Percentiles rank a stretch among this genome's conserved stretches.
Evolutionary conservation across 163 green algal genomes (phyloP).

Genomic region (Chloromonas sp.): DNA sequence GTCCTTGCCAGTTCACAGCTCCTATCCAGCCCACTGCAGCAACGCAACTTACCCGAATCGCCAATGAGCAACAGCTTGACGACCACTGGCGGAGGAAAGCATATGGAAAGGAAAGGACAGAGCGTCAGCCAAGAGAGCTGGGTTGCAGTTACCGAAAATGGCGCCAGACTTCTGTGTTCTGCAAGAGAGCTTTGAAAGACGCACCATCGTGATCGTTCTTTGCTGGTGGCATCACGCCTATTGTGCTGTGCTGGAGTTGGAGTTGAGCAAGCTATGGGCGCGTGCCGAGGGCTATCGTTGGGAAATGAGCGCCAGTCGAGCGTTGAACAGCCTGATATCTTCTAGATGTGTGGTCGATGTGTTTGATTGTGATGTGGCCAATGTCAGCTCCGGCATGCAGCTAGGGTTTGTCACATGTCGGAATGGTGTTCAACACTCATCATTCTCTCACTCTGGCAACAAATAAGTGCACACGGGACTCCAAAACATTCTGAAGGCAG

Average conservation of each 20-base stretch:
- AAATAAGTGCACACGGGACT: too few species aligned
- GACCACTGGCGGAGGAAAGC: slow-evolving; percentile 27
- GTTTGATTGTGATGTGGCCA: too few species aligned
- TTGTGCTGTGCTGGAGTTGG: neutral
- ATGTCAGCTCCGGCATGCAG: too few species aligned
- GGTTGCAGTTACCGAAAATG: neutral
- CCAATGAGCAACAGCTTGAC: slow-evolving; percentile 97
- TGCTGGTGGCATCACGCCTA: neutral
- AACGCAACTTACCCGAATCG: slow-evolving; percentile 74
- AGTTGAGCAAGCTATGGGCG: neutral
- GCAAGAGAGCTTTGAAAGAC: neutral
- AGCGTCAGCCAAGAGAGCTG: neutral
- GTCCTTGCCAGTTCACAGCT: neutral
- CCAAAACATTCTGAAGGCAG: too few species aligned
- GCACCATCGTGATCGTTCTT: neutral
- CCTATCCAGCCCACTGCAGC: neutral
- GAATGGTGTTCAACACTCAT: too few species aligned
- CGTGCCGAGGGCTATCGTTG: too few species aligned
- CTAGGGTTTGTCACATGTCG: too few species aligned
- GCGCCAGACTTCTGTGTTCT: neutral
- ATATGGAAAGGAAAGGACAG: neutral
- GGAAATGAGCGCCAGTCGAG: too few species aligned
- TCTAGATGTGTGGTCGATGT: too few species aligned
- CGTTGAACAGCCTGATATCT: too few species aligned
- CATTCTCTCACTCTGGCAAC: too few species aligned